Percentiles rank a stretch among this genome's conserved stretches.
phyloP scores from a whole-genome alignment of 1,139 yeast genomes.

The Candida labiduridarum region DNA sequence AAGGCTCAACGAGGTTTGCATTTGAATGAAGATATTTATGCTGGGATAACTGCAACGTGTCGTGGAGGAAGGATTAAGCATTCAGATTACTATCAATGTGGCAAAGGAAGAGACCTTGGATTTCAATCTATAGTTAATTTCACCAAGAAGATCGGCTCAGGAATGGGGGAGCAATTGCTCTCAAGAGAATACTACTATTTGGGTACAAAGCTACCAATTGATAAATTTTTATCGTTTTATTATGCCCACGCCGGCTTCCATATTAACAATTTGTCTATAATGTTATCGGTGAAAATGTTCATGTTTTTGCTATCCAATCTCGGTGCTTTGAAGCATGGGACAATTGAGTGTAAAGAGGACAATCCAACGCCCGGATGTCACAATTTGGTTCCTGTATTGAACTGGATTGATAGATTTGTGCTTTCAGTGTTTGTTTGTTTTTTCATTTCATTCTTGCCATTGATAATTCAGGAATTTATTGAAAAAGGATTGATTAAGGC shows the following conservation, averaged over 20 bases:
- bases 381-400: conserved; percentile 69
- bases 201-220: conserved; percentile 79
- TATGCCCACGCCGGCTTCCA: conserved; percentile 95
- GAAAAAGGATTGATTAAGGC: conserved; percentile 78
- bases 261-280: conserved; percentile 76
- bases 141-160: conserved; percentile 89
- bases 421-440: conserved; percentile 82
- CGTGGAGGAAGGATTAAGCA: conserved; percentile 89
- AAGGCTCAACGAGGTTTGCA: conserved; percentile 88
- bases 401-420: conserved; percentile 82
- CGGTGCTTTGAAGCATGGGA: conserved; percentile 66
- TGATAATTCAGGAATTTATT: conserved; percentile 74
- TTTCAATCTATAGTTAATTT: conserved; percentile 83
- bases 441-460: conserved; percentile 79
- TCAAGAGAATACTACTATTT: conserved; percentile 83
- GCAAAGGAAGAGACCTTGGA: conserved; percentile 89
- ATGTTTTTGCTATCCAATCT: conserved; percentile 67
- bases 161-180: conserved; percentile 90
- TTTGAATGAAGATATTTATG: conserved; percentile 87
- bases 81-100: conserved; percentile 88
- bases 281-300: conserved; percentile 72
- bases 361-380: conserved; percentile 73
- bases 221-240: conserved; percentile 79
- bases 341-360: conserved; percentile 56
- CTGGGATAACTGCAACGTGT: conserved; percentile 81